Evolutionary conservation across 2,329 filamentous ascomycete genomes (phyloP), one percentile per base, ranked within the genome.

Genomic region (Acrocalymma vagum): DNA sequence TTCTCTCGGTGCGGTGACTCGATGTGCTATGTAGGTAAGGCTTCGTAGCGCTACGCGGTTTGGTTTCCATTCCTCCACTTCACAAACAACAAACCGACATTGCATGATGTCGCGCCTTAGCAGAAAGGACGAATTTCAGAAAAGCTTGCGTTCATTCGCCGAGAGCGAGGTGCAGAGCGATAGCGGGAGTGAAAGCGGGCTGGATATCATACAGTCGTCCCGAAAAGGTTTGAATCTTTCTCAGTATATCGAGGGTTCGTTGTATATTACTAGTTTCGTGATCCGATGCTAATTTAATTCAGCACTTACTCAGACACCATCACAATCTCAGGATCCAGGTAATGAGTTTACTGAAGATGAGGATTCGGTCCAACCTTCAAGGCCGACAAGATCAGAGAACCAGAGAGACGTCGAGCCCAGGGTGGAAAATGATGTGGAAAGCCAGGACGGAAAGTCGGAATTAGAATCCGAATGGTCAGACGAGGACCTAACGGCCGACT

Each of bases 401-500:
- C 7, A 23, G 17, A 9, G 15, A n/a, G n/a, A n/a, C n/a, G n/a
- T n/a, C n/a, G n/a, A n/a, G n/a, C n/a, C n/a, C n/a, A n/a, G n/a
- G n/a, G n/a, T n/a, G n/a, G n/a, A n/a, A n/a, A 34, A 54, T 11
- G 48, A 53, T 18, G 40, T 43, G 5, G 45, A 29, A 21, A 33
- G 34, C 14, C 38, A 38, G 10, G 39, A 41, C 20, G 42, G 40
- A 14, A 42, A 42, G 10, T 29, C 41, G 9, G 41, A 42, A 8
- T 16, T 38, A 20, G 52, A 56, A 25, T 57, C 53, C 11, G 61
- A 67, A 25, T 66, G 58, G 44, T 82, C 84, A 41, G 82, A 86
- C 23, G 82, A 82, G 25, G 70, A 75, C 36, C 55, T 58, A 1
- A 79, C 81, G 17, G 76, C 77, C 15, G 77, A 78, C 6, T 89